phyloP scores from a whole-genome alignment of 2,329 filamentous ascomycete species.

The Xylariomycetidae sp. region DNA sequence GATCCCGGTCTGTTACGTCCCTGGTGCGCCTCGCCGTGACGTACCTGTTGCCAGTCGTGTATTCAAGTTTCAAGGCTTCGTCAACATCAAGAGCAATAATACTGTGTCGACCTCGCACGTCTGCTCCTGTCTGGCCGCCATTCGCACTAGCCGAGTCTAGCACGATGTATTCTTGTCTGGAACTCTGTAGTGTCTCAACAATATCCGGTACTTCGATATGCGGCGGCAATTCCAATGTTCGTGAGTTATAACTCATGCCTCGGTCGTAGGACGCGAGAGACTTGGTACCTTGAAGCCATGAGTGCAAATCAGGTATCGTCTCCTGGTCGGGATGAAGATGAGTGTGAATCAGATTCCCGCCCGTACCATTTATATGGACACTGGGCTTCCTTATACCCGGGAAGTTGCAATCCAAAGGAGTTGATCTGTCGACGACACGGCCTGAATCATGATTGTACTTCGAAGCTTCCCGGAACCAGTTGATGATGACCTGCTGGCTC shows the following conservation, averaged over 20 bases:
- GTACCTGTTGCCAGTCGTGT: constrained; percentile 43
- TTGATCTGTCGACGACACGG: constrained; percentile 4
- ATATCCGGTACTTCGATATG: constrained; percentile 47
- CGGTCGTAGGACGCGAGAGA: constrained; percentile 25
- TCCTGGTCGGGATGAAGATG: no score
- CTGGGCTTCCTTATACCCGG: constrained; percentile 5
- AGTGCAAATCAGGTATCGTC: constrained; percentile 1
- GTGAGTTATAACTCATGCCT: constrained; percentile 32
- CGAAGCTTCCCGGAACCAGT: constrained; percentile 67
- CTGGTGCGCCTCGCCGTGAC: constrained; percentile 24
- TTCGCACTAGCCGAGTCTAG: constrained; percentile 55
- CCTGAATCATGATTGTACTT: constrained; percentile 42
- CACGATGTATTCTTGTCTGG: constrained; percentile 43
- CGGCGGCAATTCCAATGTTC: constrained; percentile 36
- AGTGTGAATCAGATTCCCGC: no score
- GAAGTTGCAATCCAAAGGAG: constrained; percentile 2
- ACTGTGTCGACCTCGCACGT: constrained; percentile 59
- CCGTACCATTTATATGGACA: no score
- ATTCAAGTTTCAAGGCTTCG: constrained; percentile 50
- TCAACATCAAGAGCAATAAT: constrained; percentile 65
- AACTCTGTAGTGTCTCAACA: constrained; percentile 42
- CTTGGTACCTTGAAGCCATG: constrained; percentile 16
- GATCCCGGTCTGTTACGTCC: no score
- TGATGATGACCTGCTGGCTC: constrained; percentile 58
- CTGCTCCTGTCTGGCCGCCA: constrained; percentile 30